A percentile compares a stretch with the other conserved stretches of the same genome.
These are phyloP conservation scores for Astrocystis sublimbata DNA, from an alignment of 495 filamentous ascomycete genomes.

Conservation along the genomic window DNA sequence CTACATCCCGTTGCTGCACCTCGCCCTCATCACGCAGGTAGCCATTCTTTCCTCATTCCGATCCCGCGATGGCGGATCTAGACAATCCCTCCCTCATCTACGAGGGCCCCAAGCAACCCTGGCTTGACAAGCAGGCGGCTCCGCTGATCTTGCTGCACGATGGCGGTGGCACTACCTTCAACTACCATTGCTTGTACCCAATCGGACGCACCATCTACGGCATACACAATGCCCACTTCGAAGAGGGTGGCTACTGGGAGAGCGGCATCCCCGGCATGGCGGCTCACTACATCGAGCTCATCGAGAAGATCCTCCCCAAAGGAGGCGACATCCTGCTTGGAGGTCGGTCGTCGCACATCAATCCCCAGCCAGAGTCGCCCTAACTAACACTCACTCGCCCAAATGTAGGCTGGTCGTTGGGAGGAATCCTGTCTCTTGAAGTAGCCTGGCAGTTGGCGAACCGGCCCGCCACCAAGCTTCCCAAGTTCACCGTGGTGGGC, in stretches of 20 bases:
- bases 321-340: slow-evolving; percentile 36
- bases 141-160: slow-evolving; percentile 42
- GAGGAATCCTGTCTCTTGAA: slow-evolving; percentile 45
- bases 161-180: slow-evolving; percentile 40
- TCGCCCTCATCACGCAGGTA: neutral
- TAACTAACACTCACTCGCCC: slow-evolving; percentile 14
- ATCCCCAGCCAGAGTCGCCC: neutral
- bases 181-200: slow-evolving; percentile 33
- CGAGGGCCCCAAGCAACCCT: slow-evolving; percentile 14
- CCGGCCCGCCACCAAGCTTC: slow-evolving; percentile 15
- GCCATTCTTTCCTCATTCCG: neutral
- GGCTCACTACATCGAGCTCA: slow-evolving; percentile 28
- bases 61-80: neutral
- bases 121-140: slow-evolving; percentile 17
- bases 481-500: slow-evolving; percentile 35
- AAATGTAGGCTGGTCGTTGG: slow-evolving; percentile 50
- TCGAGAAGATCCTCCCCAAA: slow-evolving; percentile 30
- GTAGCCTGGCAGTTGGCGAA: slow-evolving; percentile 38
- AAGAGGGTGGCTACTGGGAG: slow-evolving; percentile 34
- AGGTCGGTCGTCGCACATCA: neutral
- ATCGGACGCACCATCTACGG: slow-evolving; percentile 38
- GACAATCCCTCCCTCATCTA: slow-evolving; percentile 32
- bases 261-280: slow-evolving; percentile 38
- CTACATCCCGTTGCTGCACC: neutral
- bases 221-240: slow-evolving; percentile 38